These are phyloP conservation scores for Penicillium sp. DNA, from an alignment of 2,329 filamentous ascomycete species.

Conservation along the genomic window DNA sequence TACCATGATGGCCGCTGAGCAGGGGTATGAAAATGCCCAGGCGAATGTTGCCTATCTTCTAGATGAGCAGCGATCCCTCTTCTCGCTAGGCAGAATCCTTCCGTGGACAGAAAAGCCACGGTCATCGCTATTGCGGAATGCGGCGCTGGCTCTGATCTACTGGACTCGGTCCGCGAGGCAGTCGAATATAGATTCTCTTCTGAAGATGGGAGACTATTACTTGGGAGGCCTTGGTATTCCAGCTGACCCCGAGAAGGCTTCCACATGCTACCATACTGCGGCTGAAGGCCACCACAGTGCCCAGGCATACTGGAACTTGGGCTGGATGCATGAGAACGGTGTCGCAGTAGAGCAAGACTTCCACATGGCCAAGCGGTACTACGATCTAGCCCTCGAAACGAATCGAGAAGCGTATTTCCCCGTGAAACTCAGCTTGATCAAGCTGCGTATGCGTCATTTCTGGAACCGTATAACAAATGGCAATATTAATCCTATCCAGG, in stretches of 20 bases:
- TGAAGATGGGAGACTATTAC: constrained; percentile 99
- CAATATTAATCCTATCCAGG: constrained; percentile 85
- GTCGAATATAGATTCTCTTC: constrained; percentile 84
- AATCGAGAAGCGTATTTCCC: constrained; percentile 93
- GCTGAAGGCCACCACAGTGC: constrained; percentile 89
- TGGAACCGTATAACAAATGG: constrained; percentile 94
- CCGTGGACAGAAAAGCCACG: constrained; percentile 41
- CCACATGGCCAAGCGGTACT: constrained; percentile 93
- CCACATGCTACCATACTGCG: constrained; percentile 86
- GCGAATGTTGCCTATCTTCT: constrained; percentile 86
- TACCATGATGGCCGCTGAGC: constrained; percentile 84
- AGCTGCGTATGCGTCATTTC: constrained; percentile 77
- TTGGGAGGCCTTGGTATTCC: constrained; percentile 73
- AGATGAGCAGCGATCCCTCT: constrained; percentile 64
- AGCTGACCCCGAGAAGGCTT: constrained; percentile 75
- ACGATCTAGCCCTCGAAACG: constrained; percentile 85
- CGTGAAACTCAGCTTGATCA: constrained; percentile 81
- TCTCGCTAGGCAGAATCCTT: constrained; percentile 55
- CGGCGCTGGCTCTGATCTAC: constrained; percentile 74
- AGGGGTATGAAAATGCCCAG: constrained; percentile 85
- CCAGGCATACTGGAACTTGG: constrained; percentile 93
- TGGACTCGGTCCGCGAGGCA: constrained; percentile 95
- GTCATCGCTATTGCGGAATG: constrained; percentile 51
- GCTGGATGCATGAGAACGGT: constrained; percentile 99
- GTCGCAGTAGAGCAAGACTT: constrained; percentile 91